These are phyloP conservation scores for Penicillium sp. DNA, from an alignment of 2,329 filamentous ascomycete species.

Conservation along the genomic window DNA sequence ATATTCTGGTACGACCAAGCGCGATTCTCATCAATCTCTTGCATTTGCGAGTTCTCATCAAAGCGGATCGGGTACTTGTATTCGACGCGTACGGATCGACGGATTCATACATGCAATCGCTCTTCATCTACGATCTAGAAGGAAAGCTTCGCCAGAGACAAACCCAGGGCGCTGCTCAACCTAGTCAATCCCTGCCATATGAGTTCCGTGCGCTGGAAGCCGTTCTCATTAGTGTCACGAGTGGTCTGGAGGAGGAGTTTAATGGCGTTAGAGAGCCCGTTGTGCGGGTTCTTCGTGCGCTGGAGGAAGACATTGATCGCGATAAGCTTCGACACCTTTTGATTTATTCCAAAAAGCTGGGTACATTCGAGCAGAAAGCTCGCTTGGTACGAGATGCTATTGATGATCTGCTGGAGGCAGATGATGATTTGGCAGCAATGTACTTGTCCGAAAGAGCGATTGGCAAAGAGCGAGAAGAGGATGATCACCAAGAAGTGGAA, in stretches of 20 bases:
- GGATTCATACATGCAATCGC: constrained; percentile 89
- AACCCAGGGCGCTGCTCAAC: constrained; percentile 39
- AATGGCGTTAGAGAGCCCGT: constrained; percentile 91
- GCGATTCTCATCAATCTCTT: constrained; percentile 93
- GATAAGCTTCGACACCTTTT: constrained; percentile 89
- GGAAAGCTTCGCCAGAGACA: constrained; percentile 84
- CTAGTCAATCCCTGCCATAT: constrained; percentile 69
- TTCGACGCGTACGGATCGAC: constrained; percentile 96
- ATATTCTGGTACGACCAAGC: constrained; percentile 89
- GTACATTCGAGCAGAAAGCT: constrained; percentile 96
- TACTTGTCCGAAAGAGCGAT: constrained; percentile 86
- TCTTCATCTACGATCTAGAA: constrained; percentile 97
- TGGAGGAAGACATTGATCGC: constrained; percentile 95
- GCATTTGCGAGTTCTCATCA: constrained; percentile 94
- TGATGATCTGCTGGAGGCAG: constrained; percentile 90
- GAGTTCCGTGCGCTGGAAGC: constrained; percentile 96
- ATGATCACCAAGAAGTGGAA: constrained; percentile 95
- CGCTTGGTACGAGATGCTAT: constrained; percentile 91
- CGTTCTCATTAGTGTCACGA: constrained; percentile 88
- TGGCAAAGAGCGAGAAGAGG: constrained; percentile 69
- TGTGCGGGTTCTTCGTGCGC: constrained; percentile 78
- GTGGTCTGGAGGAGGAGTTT: constrained; percentile 89
- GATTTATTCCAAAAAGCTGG: constrained; percentile 91
- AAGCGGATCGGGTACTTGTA: constrained; percentile 87
- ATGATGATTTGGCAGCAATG: constrained; percentile 93